Evolutionary conservation across 2,329 filamentous ascomycete genomes (phyloP), one percentile per base, ranked within the genome.

Genomic region (Dactylellina leptospora): DNA sequence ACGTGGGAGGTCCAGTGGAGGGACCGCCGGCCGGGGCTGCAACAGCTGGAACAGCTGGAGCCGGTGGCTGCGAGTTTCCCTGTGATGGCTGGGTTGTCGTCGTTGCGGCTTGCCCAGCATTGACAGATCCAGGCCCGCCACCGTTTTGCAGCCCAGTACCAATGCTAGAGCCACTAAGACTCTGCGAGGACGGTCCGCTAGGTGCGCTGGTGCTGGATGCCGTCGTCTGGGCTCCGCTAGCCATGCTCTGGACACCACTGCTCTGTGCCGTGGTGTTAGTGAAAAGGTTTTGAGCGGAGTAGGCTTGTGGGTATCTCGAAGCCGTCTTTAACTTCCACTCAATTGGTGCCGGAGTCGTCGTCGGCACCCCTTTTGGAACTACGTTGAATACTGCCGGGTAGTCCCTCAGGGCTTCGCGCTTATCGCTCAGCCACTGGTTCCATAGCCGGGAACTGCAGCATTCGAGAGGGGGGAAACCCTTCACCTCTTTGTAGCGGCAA

Each of bases 201-300:
- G 33, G 23, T 27, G 55, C 63, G 2, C 23, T 27, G 42, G 55
- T 36, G 28, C 55, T 42, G 38, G 27, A 18, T 9, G 20, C 54
- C n/a, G 55, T 20, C 30, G 54, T 36, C 27, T 69, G 45, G 23
- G 54, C 27, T 27, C 47, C 54, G 11, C 55, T 38, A 5, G 16
- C 54, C 63, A 22, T 50, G 22, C 42, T 54, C n/a, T 51, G 27
- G 30, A 42, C 50, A 30, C 61, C 61, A 33, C 44, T n/a, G 27
- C 23, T 36, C 48, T 30, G 48, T 63, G 59, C 48, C 10, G 44
- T 22, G 33, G 28, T 27, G 55, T 55, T 60, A 55, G 63, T 36
- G 56, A 55, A 66, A 66, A 28, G 44, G 22, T 27, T 16, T 11
- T 45, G 53, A 9, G 42, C n/a, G 36, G 53, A 8, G 27, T 20